Base-by-base conservation (phyloP, 352 stramenopile species). In the Pythium diclinum region DNA sequence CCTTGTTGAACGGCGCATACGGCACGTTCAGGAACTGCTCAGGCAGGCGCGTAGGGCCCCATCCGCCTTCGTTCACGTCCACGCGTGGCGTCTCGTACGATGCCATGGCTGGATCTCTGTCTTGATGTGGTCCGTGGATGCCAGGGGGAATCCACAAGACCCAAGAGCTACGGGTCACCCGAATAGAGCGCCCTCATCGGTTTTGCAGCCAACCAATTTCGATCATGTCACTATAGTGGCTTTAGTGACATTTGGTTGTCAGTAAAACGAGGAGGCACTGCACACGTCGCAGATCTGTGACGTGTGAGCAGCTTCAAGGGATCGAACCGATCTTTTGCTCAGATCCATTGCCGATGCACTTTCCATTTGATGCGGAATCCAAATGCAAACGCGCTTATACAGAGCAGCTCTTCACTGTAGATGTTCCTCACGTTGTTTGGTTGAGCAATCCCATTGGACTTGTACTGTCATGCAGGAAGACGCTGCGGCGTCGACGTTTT, bases 1-100 rank as follows among this genome's bases (percentile, higher is more conserved):
- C 92, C 68, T 98, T 97, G 65, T 96, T 97, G 74, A 99, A 99
- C 3, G 94, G 94, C 42, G 92, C 89, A 71, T 98, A 99, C 8
- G 96, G 96, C 30, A 99, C 78, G 66, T 95, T 86, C 23, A 91
- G 74, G 81, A 98, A 98, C 74, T 95, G 85, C 75, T 94, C 77
- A 19, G 89, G 89, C 21, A 97, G 83, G 25, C 71, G 67, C 49
- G 87, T 96, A 9, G 89, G 89, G 51, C 89, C 89, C 89, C 89
- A 97, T 42, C 88, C 87, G 33, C 69, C 77, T 42, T 72, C 65
- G 71, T 96, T 97, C 71, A 93, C 78, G 72, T 93, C 85, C 55
- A 97, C 87, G 23, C 72, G 67, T 23, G 87, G 89, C 19, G 77
- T 79, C 59, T 88, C 68, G 76, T 90, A 94, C 56, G 80, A 83